Evolutionary conservation across 2,329 filamentous ascomycete species (phyloP).

Genomic region (Orbilia blumenaviensis): DNA sequence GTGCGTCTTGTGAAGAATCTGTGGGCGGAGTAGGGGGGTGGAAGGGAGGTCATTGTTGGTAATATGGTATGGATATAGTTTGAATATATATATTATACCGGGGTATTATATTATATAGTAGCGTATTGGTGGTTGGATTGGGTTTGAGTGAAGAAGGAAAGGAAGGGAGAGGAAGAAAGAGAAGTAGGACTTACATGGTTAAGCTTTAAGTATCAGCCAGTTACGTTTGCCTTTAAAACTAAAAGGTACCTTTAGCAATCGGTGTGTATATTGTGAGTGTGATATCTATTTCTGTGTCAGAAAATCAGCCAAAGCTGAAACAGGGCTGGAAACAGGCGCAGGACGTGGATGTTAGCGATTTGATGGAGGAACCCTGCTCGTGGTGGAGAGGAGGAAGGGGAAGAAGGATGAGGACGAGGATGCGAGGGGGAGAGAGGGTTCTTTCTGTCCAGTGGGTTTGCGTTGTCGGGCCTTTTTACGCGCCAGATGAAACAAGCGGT

Average conservation of each 20-base stretch:
- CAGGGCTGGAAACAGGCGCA: constrained; percentile 45
- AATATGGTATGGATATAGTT: not conserved
- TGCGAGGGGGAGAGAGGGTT: too few relatives aligned
- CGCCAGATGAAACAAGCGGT: constrained; percentile 36
- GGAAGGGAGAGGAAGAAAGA: not conserved
- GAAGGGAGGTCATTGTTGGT: constrained; percentile 21
- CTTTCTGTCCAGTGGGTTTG: constrained; percentile 15
- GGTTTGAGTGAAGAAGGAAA: not conserved
- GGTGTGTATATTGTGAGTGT: too few relatives aligned
- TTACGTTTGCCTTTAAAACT: too few relatives aligned
- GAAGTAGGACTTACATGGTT: constrained; percentile 41
- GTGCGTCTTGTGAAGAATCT: constrained; percentile 25
- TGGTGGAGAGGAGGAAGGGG: not conserved
- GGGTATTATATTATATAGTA: constrained; percentile 8
- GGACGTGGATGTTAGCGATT: not conserved
- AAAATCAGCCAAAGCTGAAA: constrained; percentile 30
- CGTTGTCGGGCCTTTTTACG: constrained; percentile 17
- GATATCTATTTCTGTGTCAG: too few relatives aligned
- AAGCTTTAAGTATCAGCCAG: not conserved
- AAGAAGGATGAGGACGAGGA: constrained; percentile 11
- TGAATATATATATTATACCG: constrained; percentile 6
- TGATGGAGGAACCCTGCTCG: too few relatives aligned
- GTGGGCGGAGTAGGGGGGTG: constrained; percentile 35
- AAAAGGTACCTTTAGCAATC: too few relatives aligned
- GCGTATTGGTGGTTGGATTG: too few relatives aligned